Evolutionary conservation across 2,329 filamentous ascomycete genomes (phyloP), one percentile per base, ranked within the genome.

Genomic region (Karstenula rhodostoma): DNA sequence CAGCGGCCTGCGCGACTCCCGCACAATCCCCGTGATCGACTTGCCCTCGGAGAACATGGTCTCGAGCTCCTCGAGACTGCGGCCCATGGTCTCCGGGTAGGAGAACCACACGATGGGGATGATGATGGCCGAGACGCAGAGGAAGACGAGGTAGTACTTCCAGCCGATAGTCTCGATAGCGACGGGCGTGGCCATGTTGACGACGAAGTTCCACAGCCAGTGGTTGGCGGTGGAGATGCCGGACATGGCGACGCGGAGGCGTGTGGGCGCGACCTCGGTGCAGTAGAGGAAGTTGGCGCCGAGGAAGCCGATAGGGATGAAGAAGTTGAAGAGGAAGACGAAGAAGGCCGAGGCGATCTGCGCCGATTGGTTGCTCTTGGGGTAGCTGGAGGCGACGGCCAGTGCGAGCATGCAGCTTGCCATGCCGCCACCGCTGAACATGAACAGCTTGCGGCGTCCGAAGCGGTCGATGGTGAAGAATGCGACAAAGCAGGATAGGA

Each of bases 401-500:
- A 88, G 77, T 3, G 81, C 79, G 5, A 83, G 64, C 85, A 87
- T 87, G 72, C 84, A 87, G 22, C 75, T 66, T 2, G 81, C 78
- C 85, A 87, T 87, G 42, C 84, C 84, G 0, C 69, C 65, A 13
- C 83, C 84, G 44, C 79, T 82, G 67, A 85, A 73, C 58, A 86
- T 84, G 78, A 86, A 85, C 23, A 85, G 77, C 54, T 77, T 79
- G 33, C 89, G 84, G 15, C 90, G 84, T 8, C 90, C 89, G 59
- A 92, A 90, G 0, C 86, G 83, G 68, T 92, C 89, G 1, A 92
- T 81, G 0, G 89, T 91, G 70, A 91, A 91, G 62, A 91, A 89
- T 57, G 87, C 90, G 58, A 91, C 84, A 25, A 90, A 81, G 0
- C 81, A 83, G 33, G 81, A 83, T 22, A 85, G 65, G 67, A 85